These are phyloP conservation scores for Paraconiothyrium sp. DNA, from an alignment of 2,329 filamentous ascomycete genomes.

Conservation along the genomic window DNA sequence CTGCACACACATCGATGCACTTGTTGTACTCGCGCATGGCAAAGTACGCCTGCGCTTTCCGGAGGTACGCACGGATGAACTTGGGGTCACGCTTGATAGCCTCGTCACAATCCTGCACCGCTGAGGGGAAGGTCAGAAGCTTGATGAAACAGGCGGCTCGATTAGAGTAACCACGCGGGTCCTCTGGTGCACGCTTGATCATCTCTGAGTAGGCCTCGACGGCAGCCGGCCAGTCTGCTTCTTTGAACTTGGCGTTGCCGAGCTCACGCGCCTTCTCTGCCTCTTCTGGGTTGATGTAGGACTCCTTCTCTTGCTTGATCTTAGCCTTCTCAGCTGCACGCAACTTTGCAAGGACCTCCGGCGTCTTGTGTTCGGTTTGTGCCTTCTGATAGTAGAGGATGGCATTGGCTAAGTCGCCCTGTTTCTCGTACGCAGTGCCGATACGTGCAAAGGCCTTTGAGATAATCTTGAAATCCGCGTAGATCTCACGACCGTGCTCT, in stretches of 20 bases:
- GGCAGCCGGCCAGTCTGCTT: conserved; percentile 91
- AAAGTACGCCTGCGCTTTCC: conserved; percentile 94
- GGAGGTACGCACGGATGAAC: conserved; percentile 95
- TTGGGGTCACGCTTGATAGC: conserved; percentile 90
- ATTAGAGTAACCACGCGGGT: conserved; percentile 96
- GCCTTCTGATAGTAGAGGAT: conserved; percentile 93
- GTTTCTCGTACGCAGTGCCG: conserved; percentile 90
- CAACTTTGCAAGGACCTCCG: conserved; percentile 91
- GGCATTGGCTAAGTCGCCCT: conserved; percentile 80
- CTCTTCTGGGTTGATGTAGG: conserved; percentile 90
- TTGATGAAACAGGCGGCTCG: conserved; percentile 97
- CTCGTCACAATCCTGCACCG: conserved; percentile 88
- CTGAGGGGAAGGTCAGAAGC: conserved; percentile 92
- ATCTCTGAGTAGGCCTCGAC: conserved; percentile 96
- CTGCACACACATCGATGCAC: conserved; percentile 86
- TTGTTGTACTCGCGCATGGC: conserved; percentile 99
- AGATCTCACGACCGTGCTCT: conserved; percentile 86
- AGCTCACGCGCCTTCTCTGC: conserved; percentile 95
- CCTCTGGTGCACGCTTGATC: conserved; percentile 92
- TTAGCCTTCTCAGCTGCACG: conserved; percentile 89
- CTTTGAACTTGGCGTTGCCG: conserved; percentile 97
- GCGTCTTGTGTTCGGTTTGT: conserved; percentile 94
- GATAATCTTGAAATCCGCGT: conserved; percentile 97
- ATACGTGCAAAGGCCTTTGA: conserved; percentile 98
- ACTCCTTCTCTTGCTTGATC: conserved; percentile 74